Base-by-base conservation (phyloP, 2,329 filamentous ascomycete genomes). In the Aureobasidium subglaciale region DNA sequence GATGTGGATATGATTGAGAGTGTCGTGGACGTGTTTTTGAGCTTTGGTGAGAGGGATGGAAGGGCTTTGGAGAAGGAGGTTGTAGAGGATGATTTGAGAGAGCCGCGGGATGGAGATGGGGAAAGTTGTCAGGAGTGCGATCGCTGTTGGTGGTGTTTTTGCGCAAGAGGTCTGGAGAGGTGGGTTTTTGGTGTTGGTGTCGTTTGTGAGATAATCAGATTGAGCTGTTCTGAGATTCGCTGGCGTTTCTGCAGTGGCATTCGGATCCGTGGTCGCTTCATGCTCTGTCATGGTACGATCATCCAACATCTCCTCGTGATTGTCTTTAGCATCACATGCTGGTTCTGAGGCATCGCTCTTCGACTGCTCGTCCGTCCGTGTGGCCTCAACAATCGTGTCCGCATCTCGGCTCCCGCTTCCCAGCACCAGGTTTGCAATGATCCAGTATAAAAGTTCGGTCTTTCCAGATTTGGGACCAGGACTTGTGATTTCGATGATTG, bases 71-170 rank as follows among this genome's bases (percentile, higher is more conserved):
- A 25, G 24, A 15, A 10, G 20, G 3, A 38, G 4, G 5, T 18
- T 11, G n/a, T 42, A 22, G 15, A 16, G 22, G 57, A 76, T 69
- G 29, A 73, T 62, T 43, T 68, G 55, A 2, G 65, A 68, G 9
- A 85, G 72, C 22, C 78, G 71, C 7, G 69, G 49, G 25, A 79
- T 70, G 55, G 75, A 75, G 66, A 37, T 5, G 2, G 32, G 70
- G 56, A 84, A 77, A 1, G 76, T 74, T 64, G 85, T 82, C 41
- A 84, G 67, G 60, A 82, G 73, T 6, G 84, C 69, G 10, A 82
- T 74, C 6, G 79, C 70, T 9, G 75, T 48, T 74, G 73, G 16
- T 81, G 20, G 32, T 18, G 9, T 30, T 34, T 10, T 34, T 32
- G 7, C 18, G 18, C 2, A 9, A 18, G 35, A 5, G n/a, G 27